Evolutionary conservation across 805 yeast species (phyloP).

Genomic region (Schwanniomyces polymorphus): DNA sequence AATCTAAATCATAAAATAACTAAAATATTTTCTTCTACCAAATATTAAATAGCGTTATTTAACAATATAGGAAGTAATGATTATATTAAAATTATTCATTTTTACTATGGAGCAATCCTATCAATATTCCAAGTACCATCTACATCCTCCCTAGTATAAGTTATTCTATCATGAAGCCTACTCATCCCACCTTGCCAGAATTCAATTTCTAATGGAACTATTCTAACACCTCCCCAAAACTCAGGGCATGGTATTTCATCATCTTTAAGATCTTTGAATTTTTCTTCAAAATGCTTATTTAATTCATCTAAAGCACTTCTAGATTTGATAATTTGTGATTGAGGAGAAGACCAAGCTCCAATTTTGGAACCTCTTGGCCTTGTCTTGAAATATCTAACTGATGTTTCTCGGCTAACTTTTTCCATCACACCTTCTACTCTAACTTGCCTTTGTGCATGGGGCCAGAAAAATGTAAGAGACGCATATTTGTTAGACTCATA

Average conservation of each 20-base stretch:
- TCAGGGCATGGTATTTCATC: constrained; percentile 86
- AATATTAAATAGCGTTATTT: no score
- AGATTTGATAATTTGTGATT: constrained; percentile 57
- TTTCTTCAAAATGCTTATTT: constrained; percentile 47
- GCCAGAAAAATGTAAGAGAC: constrained; percentile 90
- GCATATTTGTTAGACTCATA: constrained; percentile 72
- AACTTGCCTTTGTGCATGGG: constrained; percentile 84
- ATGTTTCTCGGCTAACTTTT: constrained; percentile 68
- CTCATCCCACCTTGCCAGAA: constrained; percentile 96
- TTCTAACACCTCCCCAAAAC: constrained; percentile 92
- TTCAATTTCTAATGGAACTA: constrained; percentile 87
- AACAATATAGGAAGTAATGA: no score
- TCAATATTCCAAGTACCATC: constrained; percentile 59
- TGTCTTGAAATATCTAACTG: constrained; percentile 75
- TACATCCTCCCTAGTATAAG: constrained; percentile 55
- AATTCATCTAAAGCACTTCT: constrained; percentile 64
- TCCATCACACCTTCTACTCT: constrained; percentile 87
- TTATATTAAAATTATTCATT: no score
- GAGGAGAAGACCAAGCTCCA: constrained; percentile 98
- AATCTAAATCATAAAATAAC: no score
- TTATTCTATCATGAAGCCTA: constrained; percentile 86
- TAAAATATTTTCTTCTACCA: no score
- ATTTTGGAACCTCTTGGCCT: constrained; percentile 91
- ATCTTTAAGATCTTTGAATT: constrained; percentile 56
- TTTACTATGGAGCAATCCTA: constrained; percentile 66